Percentiles rank a stretch among this genome's conserved stretches.
These are phyloP conservation scores for Lophiostoma macrostomum DNA, from an alignment of 495 filamentous ascomycete species.

Conservation along the genomic window DNA sequence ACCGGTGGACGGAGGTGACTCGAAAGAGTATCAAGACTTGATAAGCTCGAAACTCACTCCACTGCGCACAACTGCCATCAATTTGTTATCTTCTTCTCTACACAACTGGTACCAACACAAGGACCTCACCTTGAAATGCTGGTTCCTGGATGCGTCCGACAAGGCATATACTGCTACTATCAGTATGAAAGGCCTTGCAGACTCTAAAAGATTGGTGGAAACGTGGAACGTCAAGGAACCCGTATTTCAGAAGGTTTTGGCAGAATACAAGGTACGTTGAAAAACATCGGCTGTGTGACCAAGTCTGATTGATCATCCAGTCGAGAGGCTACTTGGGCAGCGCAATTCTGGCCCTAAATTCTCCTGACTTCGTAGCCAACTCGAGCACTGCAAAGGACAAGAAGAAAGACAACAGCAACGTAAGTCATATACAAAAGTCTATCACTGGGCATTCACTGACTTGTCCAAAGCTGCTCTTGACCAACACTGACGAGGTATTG, in stretches of 20 bases:
- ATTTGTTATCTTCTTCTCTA: constrained; percentile 70
- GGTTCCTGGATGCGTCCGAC: constrained; percentile 60
- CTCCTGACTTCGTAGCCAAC: constrained; percentile 59
- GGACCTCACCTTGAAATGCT: constrained; percentile 70
- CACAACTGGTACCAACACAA: constrained; percentile 77
- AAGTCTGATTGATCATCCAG: no score
- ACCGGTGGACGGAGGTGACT: constrained; percentile 76
- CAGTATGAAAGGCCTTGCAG: constrained; percentile 54
- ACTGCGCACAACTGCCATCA: constrained; percentile 69
- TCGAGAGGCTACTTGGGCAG: constrained; percentile 55
- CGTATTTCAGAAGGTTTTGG: constrained; percentile 45
- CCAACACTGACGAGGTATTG: constrained; percentile 58
- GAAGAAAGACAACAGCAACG: constrained; percentile 32
- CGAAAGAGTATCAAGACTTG: constrained; percentile 75
- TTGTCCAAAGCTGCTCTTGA: not conserved
- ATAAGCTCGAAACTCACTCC: constrained; percentile 68
- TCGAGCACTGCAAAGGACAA: constrained; percentile 55
- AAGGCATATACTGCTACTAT: constrained; percentile 61
- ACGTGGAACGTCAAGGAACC: constrained; percentile 70
- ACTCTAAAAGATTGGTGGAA: constrained; percentile 58
- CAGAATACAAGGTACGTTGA: constrained; percentile 9
- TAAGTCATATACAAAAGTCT: no score
- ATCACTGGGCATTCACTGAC: no score
- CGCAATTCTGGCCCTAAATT: constrained; percentile 43
- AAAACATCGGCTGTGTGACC: no score